Conservation (phyloP, 1,284 basidiomycete species). For the Ganoderma meredithae region DNA sequence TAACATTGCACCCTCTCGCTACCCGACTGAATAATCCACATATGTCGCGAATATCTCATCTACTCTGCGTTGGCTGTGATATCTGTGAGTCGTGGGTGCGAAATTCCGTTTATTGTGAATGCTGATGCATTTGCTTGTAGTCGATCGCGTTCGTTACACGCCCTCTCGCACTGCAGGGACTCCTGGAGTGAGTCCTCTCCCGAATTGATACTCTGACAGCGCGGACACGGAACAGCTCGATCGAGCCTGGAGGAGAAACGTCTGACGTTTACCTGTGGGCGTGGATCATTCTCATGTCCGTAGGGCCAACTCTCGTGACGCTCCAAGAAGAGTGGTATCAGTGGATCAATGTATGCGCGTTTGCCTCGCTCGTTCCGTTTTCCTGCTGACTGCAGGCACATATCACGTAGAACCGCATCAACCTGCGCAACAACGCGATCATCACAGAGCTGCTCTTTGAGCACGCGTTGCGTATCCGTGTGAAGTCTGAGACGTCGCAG, state of each 20-base stretch:
- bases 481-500: conserved; percentile 45
- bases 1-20: neutral
- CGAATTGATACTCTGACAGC: neutral
- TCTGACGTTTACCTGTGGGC: conserved; percentile 56
- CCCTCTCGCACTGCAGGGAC: conserved; percentile 33
- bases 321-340: conserved; percentile 57
- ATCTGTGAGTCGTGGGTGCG: neutral
- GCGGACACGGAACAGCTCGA: conserved; percentile 42
- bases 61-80: conserved; percentile 4
- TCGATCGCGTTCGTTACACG: conserved; percentile 10
- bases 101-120: neutral
- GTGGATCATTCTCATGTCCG: conserved; percentile 69
- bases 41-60: conserved; percentile 12
- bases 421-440: conserved; percentile 55
- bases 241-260: conserved; percentile 48
- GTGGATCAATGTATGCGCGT: conserved; percentile 49
- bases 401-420: conserved; percentile 41
- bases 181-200: conserved; percentile 39
- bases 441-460: conserved; percentile 64
- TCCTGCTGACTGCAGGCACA: neutral
- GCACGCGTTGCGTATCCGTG: conserved; percentile 60
- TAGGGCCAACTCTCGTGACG: conserved; percentile 58
- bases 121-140: neutral
- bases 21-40: neutral
- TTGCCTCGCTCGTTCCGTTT: conserved; percentile 8